Evolutionary conservation across 805 yeast species (phyloP).

Genomic region (Metschnikowia peoriensis): DNA sequence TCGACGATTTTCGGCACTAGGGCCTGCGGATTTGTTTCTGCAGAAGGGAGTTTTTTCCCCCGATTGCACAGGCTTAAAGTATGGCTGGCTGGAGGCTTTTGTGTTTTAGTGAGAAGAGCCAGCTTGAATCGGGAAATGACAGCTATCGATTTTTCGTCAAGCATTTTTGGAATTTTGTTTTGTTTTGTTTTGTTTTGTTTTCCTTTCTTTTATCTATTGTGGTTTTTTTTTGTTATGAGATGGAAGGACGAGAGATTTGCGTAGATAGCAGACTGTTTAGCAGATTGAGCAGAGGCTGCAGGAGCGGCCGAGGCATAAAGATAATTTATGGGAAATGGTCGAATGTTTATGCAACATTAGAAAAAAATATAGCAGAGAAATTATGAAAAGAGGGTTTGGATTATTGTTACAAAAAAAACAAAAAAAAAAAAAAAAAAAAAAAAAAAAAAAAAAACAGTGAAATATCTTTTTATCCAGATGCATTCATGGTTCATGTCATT

Average conservation of each 20-base stretch:
- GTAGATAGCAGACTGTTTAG: background rate
- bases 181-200: no score
- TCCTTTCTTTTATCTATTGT: background rate
- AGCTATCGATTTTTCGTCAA: conserved; percentile 39
- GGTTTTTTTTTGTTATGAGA: no score
- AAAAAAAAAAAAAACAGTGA: no score
- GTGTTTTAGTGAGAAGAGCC: conserved; percentile 27
- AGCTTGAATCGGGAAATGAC: conserved; percentile 38
- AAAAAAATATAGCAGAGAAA: no score
- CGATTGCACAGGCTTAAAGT: conserved; percentile 24
- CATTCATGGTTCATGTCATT: no score
- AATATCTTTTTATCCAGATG: no score
- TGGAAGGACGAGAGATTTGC: background rate
- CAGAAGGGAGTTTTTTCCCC: conserved; percentile 29
- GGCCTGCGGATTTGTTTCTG: conserved; percentile 18
- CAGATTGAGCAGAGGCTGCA: background rate
- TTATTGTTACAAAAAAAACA: no score
- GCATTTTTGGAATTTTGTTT: conserved; percentile 23
- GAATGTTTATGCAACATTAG: no score
- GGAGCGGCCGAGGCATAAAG: background rate
- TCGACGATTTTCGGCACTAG: conserved; percentile 37
- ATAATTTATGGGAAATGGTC: no score
- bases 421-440: no score
- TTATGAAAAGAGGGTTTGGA: background rate
- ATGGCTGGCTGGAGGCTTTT: conserved; percentile 8